Base-by-base conservation (phyloP, 2,329 filamentous ascomycete species). In the Mollisiaceae sp. region DNA sequence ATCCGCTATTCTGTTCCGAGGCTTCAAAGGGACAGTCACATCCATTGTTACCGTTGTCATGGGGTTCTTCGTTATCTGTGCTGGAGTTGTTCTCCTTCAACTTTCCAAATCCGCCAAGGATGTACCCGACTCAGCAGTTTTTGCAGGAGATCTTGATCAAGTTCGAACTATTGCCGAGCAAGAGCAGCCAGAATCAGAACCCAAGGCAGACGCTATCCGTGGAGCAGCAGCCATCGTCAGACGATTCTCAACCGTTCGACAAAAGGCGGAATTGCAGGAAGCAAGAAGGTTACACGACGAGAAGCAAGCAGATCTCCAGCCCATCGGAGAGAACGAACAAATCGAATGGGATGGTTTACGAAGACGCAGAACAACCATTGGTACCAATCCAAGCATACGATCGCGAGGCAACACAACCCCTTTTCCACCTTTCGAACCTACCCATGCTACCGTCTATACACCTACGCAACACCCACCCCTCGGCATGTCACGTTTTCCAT, bases 81-180 rank as follows among this genome's bases (percentile, higher is more conserved):
- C 93, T 0, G 95, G 95, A 0, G 95, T 98, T 6, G 90, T 98
- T 0, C 80, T 99, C 8, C 81, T 99, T 11, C 95, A 99, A 76
- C 86, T 99, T n/a, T 97, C 95, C 60, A 98, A 98, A 77, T 97
- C 94, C 0, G 92, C 95, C 72, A 99, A 98, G 76, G 94, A 99
- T 75, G 94, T 99, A 0, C 95, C 95, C 8, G 95, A 98, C 76
- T 85, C 93, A 0, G 93, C 94, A 38, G 89, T 99, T 45, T 97
- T 99, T 82, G 89, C 89, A 63, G 95, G 94, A 54, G 93, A 98
- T 75, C 85, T 99, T 60, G 91, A 98, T 74, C 94, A 99, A 82
- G 91, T 98, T 62, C 92, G 95, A 38, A 97, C 94, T 36, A 95
- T 98, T 68, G 94, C 92, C 56, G 92, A 97, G 74, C 93, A 97